A percentile compares a stretch with the other conserved stretches of the same genome.
Conservation (phyloP, 2,329 filamentous ascomycete genomes). For the Tetracladium maxilliforme region DNA sequence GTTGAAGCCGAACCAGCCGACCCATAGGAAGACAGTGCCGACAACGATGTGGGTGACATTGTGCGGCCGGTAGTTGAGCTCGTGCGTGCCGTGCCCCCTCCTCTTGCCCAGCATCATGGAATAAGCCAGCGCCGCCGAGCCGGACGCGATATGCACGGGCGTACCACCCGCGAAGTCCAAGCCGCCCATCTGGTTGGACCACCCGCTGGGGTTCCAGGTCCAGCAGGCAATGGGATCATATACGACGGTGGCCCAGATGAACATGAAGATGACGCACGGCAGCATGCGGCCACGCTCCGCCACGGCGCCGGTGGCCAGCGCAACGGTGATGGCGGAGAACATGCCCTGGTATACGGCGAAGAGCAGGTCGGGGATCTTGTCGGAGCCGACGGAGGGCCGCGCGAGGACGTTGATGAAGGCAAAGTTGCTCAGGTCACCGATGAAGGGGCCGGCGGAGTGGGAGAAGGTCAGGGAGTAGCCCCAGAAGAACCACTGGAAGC, state of each 20-base stretch:
- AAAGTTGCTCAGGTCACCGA: slow-evolving; percentile 68
- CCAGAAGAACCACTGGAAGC: slow-evolving; percentile 95
- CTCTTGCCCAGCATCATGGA: slow-evolving; percentile 84
- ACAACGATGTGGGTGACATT: slow-evolving; percentile 89
- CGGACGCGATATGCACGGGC: slow-evolving; percentile 78
- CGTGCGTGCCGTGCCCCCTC: slow-evolving; percentile 70
- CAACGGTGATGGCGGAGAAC: slow-evolving; percentile 77
- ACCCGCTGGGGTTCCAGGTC: slow-evolving; percentile 80
- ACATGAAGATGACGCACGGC: slow-evolving; percentile 83
- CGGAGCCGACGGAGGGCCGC: slow-evolving; percentile 58
- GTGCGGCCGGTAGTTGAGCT: slow-evolving; percentile 83
- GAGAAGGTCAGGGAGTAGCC: slow-evolving; percentile 75
- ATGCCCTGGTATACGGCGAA: slow-evolving; percentile 82
- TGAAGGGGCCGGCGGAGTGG: slow-evolving; percentile 58
- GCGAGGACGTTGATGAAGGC: slow-evolving; percentile 65
- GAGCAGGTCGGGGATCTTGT: slow-evolving; percentile 64
- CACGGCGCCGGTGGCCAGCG: slow-evolving; percentile 70
- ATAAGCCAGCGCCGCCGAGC: slow-evolving; percentile 73
- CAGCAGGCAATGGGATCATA: slow-evolving; percentile 92
- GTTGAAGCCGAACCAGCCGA: slow-evolving; percentile 94
- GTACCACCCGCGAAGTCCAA: slow-evolving; percentile 85
- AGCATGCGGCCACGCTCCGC: slow-evolving; percentile 81
- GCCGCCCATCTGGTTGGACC: slow-evolving; percentile 66
- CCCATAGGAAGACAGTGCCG: slow-evolving; percentile 87
- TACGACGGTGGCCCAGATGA: slow-evolving; percentile 78